Conservation (phyloP, 371 early-diverging fungal genomes). For the Haplosporangium sp. region DNA sequence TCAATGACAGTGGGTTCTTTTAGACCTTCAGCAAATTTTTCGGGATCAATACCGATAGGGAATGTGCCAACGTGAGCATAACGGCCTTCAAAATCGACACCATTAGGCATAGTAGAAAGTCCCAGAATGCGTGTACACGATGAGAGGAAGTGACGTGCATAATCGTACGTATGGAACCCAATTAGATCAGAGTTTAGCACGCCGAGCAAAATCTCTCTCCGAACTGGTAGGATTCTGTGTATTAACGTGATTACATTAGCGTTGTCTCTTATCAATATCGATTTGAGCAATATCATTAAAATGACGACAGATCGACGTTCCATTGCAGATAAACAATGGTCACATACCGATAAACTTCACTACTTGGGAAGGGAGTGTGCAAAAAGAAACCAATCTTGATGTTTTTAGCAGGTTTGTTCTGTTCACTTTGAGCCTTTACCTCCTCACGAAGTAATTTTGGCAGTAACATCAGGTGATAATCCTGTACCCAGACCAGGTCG, state of each 20-base stretch:
- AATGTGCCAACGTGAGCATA: constrained; percentile 96
- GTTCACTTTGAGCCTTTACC: constrained; percentile 56
- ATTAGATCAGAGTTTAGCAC: constrained; percentile 80
- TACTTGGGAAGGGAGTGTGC: constrained; percentile 98
- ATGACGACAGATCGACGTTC: constrained; percentile 7
- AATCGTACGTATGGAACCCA: constrained; percentile 99
- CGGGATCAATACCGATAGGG: constrained; percentile 99
- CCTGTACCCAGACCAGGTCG: constrained; percentile 99
- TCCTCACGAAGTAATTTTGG: constrained; percentile 87
- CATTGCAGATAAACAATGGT: not conserved
- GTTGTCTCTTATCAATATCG: not conserved
- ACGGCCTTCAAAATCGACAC: constrained; percentile 91
- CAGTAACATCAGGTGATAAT: constrained; percentile 99
- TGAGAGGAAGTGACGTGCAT: constrained; percentile 97
- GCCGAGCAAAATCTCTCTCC: constrained; percentile 2
- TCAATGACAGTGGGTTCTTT: constrained; percentile 74
- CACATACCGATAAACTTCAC: constrained; percentile 88
- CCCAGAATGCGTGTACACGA: constrained; percentile 96
- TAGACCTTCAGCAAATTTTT: constrained; percentile 89
- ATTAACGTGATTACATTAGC: constrained; percentile 89
- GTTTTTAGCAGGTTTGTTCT: constrained; percentile 61
- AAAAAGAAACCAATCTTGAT: constrained; percentile 99
- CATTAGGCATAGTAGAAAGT: constrained; percentile 91
- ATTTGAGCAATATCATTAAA: constrained; percentile 2
- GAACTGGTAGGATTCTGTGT: constrained; percentile 56